Base-by-base conservation (phyloP, 2,329 filamentous ascomycete genomes). In the Cadophora luteo-olivacea region DNA sequence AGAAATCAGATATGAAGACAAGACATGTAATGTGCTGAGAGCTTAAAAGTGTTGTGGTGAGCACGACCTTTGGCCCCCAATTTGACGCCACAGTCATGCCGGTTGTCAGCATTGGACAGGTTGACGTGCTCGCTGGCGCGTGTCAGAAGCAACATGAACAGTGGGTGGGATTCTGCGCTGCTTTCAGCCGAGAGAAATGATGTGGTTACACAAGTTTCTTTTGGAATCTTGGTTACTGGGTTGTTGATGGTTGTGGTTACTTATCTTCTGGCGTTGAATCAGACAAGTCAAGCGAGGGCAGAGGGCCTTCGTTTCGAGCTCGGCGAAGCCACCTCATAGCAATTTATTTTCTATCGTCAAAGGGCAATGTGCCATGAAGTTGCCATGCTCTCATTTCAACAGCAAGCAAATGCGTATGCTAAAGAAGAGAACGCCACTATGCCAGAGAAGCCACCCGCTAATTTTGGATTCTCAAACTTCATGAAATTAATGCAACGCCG, bases 401-500 rank as follows among this genome's bases (percentile, higher is more conserved):
- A 25, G 11, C 22, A 22, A 38, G 36, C 36, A 60, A 19, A 22
- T 60, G 55, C n/a, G 16, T 24, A 25, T 45, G 33, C n/a, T 38
- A 45, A 60, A 60, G 52, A 60, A 38, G 25, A 25, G 22, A 60
- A 60, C 57, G 57, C 57, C 57, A 24, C n/a, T 22, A 38, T 16
- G 5, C 36, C 57, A 5, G 25, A 19, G 29, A 24, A 49, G n/a
- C 36, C 57, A 29, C 14, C 25, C 57, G 36, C 57, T 60, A 58
- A 41, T 24, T 60, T 45, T 24, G 33, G 57, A 45, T 19, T 60
- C 22, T 60, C 33, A 60, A 60, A 11, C 22, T 14, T 45, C n/a
- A 22, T 60, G n/a, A 60, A 60, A 41, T 4, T 58, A 32, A 58
- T 45, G 32, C 33, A 60, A 60, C 57, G 57, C 57, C 57, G 38